Conservation (phyloP, 345 rosid species). For the Carallia brachiata region DNA sequence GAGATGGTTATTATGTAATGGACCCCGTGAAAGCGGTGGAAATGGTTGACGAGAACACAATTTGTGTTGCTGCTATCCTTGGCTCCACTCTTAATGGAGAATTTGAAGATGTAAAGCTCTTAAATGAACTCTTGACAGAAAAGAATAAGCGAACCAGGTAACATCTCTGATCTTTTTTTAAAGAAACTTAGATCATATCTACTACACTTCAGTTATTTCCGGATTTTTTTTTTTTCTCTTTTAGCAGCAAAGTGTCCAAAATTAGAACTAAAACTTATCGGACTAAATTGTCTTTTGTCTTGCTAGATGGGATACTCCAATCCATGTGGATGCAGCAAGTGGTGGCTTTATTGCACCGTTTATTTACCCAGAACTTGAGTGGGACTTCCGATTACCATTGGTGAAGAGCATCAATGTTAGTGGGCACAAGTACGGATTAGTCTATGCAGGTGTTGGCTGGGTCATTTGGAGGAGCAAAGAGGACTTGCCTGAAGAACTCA, state of each 20-base stretch:
- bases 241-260: too few species aligned
- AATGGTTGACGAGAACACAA: constrained; percentile 31
- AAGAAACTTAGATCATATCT: too few species aligned
- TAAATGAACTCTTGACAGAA: constrained; percentile 17
- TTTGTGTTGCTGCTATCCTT: constrained; percentile 29
- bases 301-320: constrained; percentile 27
- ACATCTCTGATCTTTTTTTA: too few species aligned
- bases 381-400: constrained; percentile 31
- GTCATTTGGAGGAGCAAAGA: constrained; percentile 31
- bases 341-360: constrained; percentile 33
- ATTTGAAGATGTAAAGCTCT: constrained; percentile 28
- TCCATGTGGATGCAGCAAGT: constrained; percentile 35
- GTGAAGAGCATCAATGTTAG: constrained; percentile 31
- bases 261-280: neutral
- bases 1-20: constrained; percentile 20
- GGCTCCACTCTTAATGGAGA: constrained; percentile 32
- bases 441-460: constrained; percentile 32
- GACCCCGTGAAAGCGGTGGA: constrained; percentile 29
- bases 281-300: too few species aligned
- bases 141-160: constrained; percentile 29
- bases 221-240: too few species aligned
- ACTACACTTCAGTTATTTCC: too few species aligned
- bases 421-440: constrained; percentile 31
- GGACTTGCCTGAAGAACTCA: constrained; percentile 33
- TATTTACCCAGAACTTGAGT: constrained; percentile 23